A percentile compares a stretch with the other conserved stretches of the same genome.
phyloP scores from a whole-genome alignment of 805 yeast genomes.

The Myxozyma neglecta region DNA sequence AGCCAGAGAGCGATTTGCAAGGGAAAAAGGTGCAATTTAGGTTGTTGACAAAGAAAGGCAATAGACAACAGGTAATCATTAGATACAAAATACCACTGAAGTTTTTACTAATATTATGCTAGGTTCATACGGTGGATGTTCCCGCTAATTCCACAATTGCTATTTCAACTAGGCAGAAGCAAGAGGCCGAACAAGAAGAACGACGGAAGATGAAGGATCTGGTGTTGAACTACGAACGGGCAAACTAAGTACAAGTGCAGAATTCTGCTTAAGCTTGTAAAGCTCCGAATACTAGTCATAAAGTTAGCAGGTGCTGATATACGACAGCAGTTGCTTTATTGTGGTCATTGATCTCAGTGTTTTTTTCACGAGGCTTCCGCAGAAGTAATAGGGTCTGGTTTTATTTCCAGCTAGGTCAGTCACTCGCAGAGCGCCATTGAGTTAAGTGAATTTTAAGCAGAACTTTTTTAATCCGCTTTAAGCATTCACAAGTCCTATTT shows the following conservation, averaged over 20 bases:
- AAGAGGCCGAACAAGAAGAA: conserved; percentile 30
- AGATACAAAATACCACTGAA: too few relatives aligned
- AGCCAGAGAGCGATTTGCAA: background rate
- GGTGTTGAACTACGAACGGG: conserved; percentile 31
- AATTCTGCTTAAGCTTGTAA: background rate
- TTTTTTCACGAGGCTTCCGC: too few relatives aligned
- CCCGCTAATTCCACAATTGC: conserved; percentile 33
- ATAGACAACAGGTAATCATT: conserved; percentile 23
- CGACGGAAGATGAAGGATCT: conserved; percentile 29
- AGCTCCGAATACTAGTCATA: too few relatives aligned
- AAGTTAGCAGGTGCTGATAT: too few relatives aligned
- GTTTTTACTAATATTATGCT: background rate
- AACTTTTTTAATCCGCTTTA: too few relatives aligned
- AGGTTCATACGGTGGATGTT: conserved; percentile 26
- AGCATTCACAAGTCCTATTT: too few relatives aligned
- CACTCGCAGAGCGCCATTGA: too few relatives aligned
- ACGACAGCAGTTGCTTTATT: background rate
- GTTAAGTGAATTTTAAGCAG: too few relatives aligned
- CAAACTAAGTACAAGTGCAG: background rate
- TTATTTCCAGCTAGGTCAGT: too few relatives aligned
- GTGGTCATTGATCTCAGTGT: background rate
- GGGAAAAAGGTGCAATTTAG: conserved; percentile 22
- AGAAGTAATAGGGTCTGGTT: too few relatives aligned
- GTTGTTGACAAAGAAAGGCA: conserved; percentile 27
- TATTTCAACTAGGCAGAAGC: conserved; percentile 30